Evolutionary conservation across 352 stramenopile species (phyloP), one percentile per base, ranked within the genome.

Genomic region (Phytopythium montanum): DNA sequence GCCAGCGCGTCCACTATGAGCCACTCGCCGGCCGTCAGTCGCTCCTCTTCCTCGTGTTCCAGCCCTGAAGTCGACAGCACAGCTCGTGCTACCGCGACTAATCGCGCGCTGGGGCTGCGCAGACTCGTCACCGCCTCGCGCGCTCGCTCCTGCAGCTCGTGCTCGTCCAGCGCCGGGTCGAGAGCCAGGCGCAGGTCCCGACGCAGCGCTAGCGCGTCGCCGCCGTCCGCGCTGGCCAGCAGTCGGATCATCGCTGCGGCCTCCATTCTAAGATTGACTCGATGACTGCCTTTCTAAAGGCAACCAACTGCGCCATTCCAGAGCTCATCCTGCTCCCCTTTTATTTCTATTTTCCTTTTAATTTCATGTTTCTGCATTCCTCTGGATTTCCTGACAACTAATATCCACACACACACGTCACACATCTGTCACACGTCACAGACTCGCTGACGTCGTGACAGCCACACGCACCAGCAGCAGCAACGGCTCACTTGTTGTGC

Each of bases 71-170:
- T 7, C 39, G 39, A 7, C 1, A 56, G 34, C 31, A 42, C 13
- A 14, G 38, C 13, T 26, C 50, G 50, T 3, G 34, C 18, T 8
- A 19, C 31, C 4, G 31, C 50, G 9, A 31, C 50, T 3, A 56
- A 19, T 1, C 50, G 50, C 19, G 50, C 0, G 19, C 14, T 4
- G 3, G 50, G 50, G 9, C 16, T 26, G 29, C 34, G 50, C 18
- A 56, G 21, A 56, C 50, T 45, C 28, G 28, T 31, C 26, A 45
- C 50, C 7, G 50, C 50, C 50, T 56, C 33, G 31, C 29, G 29
- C 28, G 26, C 50, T 9, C 29, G 50, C 29, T 38, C 50, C 3
- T 16, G 29, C 29, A 26, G 29, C 29, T 41, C 50, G 16, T 56
- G 31, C 19, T 14, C 50, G 50, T 56, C 50, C 18, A 44, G 26